Percentiles rank a stretch among this genome's conserved stretches.
Conservation (phyloP, 441 rosid genomes). For the Populus hybrid region DNA sequence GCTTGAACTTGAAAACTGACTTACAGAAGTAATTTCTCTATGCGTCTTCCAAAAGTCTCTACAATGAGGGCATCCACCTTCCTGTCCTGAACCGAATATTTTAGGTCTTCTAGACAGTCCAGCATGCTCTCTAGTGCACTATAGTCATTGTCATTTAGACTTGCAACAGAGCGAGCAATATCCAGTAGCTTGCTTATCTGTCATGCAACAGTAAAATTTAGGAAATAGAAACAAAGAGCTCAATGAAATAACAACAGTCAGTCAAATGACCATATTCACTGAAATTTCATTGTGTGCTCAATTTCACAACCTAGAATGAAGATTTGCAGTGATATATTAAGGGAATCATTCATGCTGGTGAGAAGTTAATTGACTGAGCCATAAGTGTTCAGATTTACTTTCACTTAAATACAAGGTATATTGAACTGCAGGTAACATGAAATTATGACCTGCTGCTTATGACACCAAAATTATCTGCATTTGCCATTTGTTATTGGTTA, state of each 20-base stretch:
- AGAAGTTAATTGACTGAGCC: neutral
- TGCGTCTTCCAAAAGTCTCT: conserved; percentile 96
- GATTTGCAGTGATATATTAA: neutral
- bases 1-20: conserved; percentile 18
- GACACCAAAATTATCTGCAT: neutral
- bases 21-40: conserved; percentile 93
- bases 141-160: conserved; percentile 62
- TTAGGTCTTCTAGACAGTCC: conserved; percentile 76
- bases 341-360: no score
- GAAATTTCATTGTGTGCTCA: neutral
- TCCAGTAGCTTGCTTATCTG: conserved; percentile 81
- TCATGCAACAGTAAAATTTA: conserved; percentile 20
- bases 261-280: neutral
- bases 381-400: neutral
- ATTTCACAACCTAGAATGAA: conserved; percentile 2
- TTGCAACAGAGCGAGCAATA: conserved; percentile 76
- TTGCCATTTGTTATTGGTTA: neutral
- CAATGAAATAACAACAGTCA: neutral
- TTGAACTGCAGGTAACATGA: neutral
- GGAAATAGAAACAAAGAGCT: conserved; percentile 9
- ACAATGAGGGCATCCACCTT: conserved; percentile 95
- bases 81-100: conserved; percentile 89
- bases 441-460: neutral
- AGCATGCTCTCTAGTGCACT: conserved; percentile 72
- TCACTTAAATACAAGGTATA: neutral